Evolutionary conservation across 148 eudicot species (phyloP).

Genomic region (Vaccinium vitisidaea): DNA sequence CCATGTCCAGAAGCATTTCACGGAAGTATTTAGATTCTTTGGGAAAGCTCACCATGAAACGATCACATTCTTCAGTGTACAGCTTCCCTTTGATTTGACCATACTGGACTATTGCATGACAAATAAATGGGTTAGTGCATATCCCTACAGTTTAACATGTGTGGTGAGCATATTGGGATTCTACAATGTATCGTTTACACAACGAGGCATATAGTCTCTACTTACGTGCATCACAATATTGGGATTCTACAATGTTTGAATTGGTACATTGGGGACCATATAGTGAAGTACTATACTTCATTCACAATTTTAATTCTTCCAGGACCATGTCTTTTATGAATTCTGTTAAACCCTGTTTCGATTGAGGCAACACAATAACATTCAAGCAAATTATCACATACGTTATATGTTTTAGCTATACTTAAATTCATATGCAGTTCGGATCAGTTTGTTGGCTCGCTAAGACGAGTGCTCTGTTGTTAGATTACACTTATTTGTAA

Average conservation of each 20-base stretch:
- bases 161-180: conserved; percentile 36
- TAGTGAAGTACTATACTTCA: neutral
- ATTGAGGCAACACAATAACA: too few species aligned
- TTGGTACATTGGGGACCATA: neutral
- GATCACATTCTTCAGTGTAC: conserved; percentile 98
- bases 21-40: neutral
- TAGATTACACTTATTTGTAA: too few species aligned
- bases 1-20: neutral
- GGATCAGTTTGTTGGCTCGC: too few species aligned
- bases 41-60: conserved; percentile 64
- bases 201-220: neutral
- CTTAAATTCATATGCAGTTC: too few species aligned
- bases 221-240: neutral
- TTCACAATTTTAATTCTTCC: neutral
- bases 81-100: conserved; percentile 99
- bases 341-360: too few species aligned
- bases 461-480: too few species aligned
- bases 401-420: too few species aligned
- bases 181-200: conserved; percentile 14
- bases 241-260: neutral
- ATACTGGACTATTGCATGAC: conserved; percentile 83
- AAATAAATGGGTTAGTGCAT: conserved; percentile 51
- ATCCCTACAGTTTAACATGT: conserved; percentile 45
- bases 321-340: too few species aligned
- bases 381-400: too few species aligned